Evolutionary conservation across 495 filamentous ascomycete genomes (phyloP).

Genomic region (Penicillium silybi): DNA sequence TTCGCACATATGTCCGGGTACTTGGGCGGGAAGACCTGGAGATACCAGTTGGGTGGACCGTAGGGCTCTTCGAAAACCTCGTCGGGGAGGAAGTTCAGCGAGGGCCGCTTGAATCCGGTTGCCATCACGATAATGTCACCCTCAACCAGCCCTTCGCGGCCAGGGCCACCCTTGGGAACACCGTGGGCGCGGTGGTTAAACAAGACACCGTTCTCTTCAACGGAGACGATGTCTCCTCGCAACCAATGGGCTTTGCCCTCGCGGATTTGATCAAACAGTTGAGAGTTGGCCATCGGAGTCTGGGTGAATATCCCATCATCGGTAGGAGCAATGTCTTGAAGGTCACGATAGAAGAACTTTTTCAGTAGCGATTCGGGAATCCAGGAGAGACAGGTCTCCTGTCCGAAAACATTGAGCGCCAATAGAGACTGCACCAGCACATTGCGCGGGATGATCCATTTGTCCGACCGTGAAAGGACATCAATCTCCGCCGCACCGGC

Average conservation of each 20-base stretch:
- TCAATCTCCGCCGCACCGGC: conserved; percentile 63
- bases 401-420: conserved; percentile 72
- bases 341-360: conserved; percentile 80
- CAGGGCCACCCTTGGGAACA: conserved; percentile 69
- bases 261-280: conserved; percentile 75
- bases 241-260: conserved; percentile 72
- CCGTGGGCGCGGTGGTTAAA: conserved; percentile 70
- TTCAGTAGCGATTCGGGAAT: conserved; percentile 73
- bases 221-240: conserved; percentile 68
- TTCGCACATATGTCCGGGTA: conserved; percentile 65
- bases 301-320: conserved; percentile 65
- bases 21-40: conserved; percentile 70
- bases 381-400: conserved; percentile 68
- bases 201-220: conserved; percentile 59
- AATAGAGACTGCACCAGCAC: conserved; percentile 68
- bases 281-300: conserved; percentile 83
- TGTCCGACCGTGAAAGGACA: conserved; percentile 74
- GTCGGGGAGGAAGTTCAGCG: conserved; percentile 66
- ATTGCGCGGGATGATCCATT: conserved; percentile 87
- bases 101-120: conserved; percentile 73
- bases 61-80: conserved; percentile 69
- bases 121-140: conserved; percentile 81
- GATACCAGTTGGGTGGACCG: conserved; percentile 79
- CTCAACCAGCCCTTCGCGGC: conserved; percentile 55
- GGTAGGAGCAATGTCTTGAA: conserved; percentile 69